A percentile compares a stretch with the other conserved stretches of the same genome.
These are phyloP conservation scores for Cyclocybe aegerita DNA, from an alignment of 768 basidiomycete species.

Conservation along the genomic window DNA sequence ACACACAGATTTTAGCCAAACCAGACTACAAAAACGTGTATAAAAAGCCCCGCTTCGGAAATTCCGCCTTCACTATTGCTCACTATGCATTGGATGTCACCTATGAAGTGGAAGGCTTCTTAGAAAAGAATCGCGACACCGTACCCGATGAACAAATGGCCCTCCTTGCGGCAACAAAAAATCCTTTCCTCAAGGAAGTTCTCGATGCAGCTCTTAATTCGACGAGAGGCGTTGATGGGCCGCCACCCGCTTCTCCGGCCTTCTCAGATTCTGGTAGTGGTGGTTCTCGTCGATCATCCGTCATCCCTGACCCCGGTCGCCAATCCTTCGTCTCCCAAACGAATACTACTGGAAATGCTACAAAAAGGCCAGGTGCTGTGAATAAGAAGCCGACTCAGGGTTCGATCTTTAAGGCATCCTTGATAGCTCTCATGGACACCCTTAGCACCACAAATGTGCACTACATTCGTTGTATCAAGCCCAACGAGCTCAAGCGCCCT, in stretches of 20 bases:
- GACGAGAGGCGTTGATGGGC: constrained; percentile 63
- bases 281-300: constrained; percentile 76
- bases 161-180: constrained; percentile 82
- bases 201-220: constrained; percentile 86
- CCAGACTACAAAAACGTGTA: constrained; percentile 85
- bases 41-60: constrained; percentile 99
- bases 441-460: constrained; percentile 97
- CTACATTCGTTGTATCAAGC: constrained; percentile 99
- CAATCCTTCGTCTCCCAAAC: constrained; percentile 62
- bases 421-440: constrained; percentile 95
- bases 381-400: constrained; percentile 95
- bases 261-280: constrained; percentile 76
- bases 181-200: constrained; percentile 92
- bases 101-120: constrained; percentile 96
- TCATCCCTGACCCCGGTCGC: constrained; percentile 87
- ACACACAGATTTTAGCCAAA: constrained; percentile 75
- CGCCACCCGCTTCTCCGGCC: constrained; percentile 73
- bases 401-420: constrained; percentile 95
- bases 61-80: constrained; percentile 94
- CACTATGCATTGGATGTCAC: constrained; percentile 99
- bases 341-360: constrained; percentile 34
- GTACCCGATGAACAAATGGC: constrained; percentile 98
- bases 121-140: constrained; percentile 98
- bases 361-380: constrained; percentile 64
- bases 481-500: constrained; percentile 93